Base-by-base conservation (phyloP, 2,329 filamentous ascomycete genomes). In the Fusarium tuaranense region DNA sequence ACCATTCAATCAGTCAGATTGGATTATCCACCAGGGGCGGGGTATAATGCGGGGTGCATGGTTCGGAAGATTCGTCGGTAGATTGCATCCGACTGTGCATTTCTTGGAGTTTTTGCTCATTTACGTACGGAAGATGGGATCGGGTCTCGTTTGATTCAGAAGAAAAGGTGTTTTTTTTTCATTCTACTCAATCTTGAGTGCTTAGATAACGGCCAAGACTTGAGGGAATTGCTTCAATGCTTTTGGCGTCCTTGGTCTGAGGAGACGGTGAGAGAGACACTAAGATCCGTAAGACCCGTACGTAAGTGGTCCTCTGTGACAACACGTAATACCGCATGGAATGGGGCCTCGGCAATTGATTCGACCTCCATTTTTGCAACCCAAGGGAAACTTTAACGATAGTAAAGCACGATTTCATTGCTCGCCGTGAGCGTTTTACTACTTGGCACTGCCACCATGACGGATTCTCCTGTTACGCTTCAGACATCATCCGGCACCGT, bases 1-100 rank as follows among this genome's bases (percentile, higher is more conserved):
- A 71, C 68, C 10, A 63, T 34, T 63, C 41, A 44, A 71, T 71
- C 69, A 71, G 68, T 71, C 69, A 71, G 68, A 71, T 53, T 16
- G 41, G 34, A 36, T 41, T 44, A 27, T 25, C 25, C 48, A 53
- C 41, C 61, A 36, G 20, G 22, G 9, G 68, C 62, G 69, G 68
- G 53, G 63, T 30, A 58, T 18, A 13, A 36, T 41, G 67, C 34
- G 65, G 38, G 46, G 59, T 46, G 59, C 38, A 32, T 44, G 36
- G 16, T 46, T 30, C 27, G 59, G 59, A 32, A 34, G 38, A 44
- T 20, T n/a, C 39, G 14, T 61, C 59, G 38, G 59, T 61, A 61
- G 58, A 32, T 61, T 44, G 59, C 25, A 46, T 61, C 59, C 59
- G 59, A 61, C 12, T 20, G 12, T 16, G 25, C 18, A 55, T 34